Conservation (phyloP, 176 grass and related monocot genomes). For the Cenchrus purpureus region DNA sequence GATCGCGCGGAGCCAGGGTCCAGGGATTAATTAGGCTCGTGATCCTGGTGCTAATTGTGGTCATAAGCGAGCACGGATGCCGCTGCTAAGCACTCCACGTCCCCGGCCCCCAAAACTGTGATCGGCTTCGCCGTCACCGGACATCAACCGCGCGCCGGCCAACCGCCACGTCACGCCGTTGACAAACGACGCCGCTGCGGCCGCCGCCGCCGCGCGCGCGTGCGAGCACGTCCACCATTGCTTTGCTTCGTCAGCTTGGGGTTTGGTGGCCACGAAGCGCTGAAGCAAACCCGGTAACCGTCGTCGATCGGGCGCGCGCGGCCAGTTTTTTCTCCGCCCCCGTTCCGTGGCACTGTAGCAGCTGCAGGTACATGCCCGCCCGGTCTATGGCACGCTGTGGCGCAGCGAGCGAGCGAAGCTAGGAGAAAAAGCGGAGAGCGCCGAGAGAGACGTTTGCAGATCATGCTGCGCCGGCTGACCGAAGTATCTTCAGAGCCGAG, state of each 20-base stretch:
- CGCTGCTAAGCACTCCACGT: not conserved
- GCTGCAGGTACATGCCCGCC: constrained; percentile 23
- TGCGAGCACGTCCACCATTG: not conserved
- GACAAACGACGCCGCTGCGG: constrained; percentile 6
- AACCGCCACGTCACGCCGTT: not conserved
- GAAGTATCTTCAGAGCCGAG: constrained; percentile 2
- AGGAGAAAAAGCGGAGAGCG: not conserved
- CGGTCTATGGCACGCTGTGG: not conserved
- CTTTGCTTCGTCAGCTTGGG: not conserved
- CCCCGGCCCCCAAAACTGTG: not conserved
- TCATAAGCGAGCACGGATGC: not conserved
- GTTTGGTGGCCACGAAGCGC: constrained; percentile 26
- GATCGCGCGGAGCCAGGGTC: not conserved
- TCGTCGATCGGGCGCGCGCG: not conserved
- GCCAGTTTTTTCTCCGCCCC: not conserved
- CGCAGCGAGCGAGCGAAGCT: not conserved
- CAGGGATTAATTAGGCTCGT: not conserved
- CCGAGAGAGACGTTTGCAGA: not conserved
- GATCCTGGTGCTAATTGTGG: not conserved
- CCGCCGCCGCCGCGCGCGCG: not conserved
- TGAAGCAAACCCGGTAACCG: not conserved
- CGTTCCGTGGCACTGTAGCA: constrained; percentile 23
- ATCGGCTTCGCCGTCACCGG: constrained; percentile 11
- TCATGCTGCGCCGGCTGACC: not conserved
- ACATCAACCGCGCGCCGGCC: not conserved